Evolutionary conservation across 2,329 filamentous ascomycete species (phyloP), one percentile per base, ranked within the genome.

Genomic region (Claviceps paspali): DNA sequence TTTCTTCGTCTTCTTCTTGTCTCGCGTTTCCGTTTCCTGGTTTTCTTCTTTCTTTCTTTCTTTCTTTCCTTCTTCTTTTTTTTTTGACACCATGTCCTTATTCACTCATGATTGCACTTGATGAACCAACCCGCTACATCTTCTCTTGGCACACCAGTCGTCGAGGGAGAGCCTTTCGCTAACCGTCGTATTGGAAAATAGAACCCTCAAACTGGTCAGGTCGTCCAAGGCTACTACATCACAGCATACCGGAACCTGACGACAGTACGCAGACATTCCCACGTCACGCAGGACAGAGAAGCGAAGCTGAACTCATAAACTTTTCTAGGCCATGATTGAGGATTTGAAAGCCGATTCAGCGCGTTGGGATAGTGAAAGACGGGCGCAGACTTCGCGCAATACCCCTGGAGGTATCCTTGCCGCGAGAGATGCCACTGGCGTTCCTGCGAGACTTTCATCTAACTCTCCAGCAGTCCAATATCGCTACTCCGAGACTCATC

Each of bases 181-280:
- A 32, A 32, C 5, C 19, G 4, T 29, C 1, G 9, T 12, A 19
- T 35, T 38, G 28, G 26, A 12, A 6, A 21, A 42, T 41, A 74
- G 69, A 70, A 73, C 52, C 64, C 68, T 15, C 57, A 66, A 48
- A 70, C 57, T 39, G 65, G 70, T 47, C 70, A 80, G 60, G 63
- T 71, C 45, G 75, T 76, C 44, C 69, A 74, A 51, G 81, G 81
- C 48, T 86, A 81, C 62, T 82, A 75, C 58, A 82, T 86, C 55
- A 83, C 76, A 34, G 81, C 79, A 43, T 86, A 86, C 59, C 73
- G 81, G 45, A 83, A 84, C 54, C 61, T 86, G 52, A 86, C 81
- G 48, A 77, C 78, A 51, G 81, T 85, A 69, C 63, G 77, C 62
- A 32, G 6, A 18, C 23, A 22, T 8, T n/a, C n/a, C n/a, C n/a